These are phyloP conservation scores for Saccharum officinarum DNA, from an alignment of 176 grass and related monocot genomes.

Conservation along the genomic window DNA sequence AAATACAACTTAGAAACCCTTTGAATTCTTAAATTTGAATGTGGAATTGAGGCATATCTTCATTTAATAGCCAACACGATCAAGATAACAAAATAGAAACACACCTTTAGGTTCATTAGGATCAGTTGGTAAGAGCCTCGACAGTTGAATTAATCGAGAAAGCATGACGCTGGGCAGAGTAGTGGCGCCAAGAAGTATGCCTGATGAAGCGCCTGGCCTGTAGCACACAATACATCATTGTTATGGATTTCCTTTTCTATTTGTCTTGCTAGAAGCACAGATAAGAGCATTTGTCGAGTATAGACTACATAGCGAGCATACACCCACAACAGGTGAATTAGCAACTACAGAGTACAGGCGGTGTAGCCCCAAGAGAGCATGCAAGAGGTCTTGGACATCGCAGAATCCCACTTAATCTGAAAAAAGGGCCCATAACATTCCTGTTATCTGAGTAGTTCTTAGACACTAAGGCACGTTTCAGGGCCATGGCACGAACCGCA, in stretches of 20 bases:
- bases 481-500: not conserved
- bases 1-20: not conserved
- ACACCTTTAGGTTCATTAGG: constrained; percentile 62
- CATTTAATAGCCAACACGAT: not conserved
- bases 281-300: not conserved
- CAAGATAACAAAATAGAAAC: not conserved
- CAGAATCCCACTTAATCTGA: not conserved
- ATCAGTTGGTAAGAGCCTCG: constrained; percentile 48
- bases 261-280: not conserved
- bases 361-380: not conserved
- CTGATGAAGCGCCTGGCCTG: constrained; percentile 92
- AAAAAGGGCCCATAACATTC: not conserved
- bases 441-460: not conserved
- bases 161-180: constrained; percentile 92
- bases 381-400: not conserved
- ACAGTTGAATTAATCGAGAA: constrained; percentile 79
- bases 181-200: constrained; percentile 84
- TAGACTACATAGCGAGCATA: not conserved
- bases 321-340: not conserved
- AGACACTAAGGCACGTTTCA: not conserved
- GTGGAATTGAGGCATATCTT: not conserved
- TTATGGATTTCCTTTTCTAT: not conserved
- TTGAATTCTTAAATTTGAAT: not conserved
- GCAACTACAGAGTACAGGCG: not conserved
- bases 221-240: constrained; percentile 22